phyloP scores from a whole-genome alignment of 768 basidiomycete species.

The Trametes meyenii region DNA sequence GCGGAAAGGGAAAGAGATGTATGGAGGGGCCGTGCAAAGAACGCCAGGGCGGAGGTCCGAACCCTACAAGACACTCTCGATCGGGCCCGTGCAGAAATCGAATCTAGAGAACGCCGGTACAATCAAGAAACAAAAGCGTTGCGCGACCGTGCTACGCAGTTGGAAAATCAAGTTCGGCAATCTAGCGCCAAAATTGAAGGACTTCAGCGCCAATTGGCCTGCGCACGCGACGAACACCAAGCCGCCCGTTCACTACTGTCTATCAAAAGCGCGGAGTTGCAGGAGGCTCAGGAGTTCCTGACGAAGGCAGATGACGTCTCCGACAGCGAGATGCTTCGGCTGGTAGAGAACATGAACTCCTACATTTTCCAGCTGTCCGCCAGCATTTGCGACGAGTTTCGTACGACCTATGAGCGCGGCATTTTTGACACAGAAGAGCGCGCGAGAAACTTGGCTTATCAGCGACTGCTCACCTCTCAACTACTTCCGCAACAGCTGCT shows the following conservation, averaged over 20 bases:
- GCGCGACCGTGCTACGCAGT: neutral
- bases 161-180: neutral
- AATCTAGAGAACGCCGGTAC: neutral
- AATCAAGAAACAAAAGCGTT: neutral
- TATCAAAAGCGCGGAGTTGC: slow-evolving; percentile 47
- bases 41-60: too few species aligned
- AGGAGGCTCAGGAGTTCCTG: slow-evolving; percentile 49
- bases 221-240: slow-evolving; percentile 23
- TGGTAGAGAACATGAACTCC: slow-evolving; percentile 49
- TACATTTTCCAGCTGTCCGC: slow-evolving; percentile 53
- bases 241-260: slow-evolving; percentile 29
- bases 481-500: neutral
- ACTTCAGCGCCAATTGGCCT: slow-evolving; percentile 26
- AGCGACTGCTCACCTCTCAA: neutral
- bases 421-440: neutral
- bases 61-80: too few species aligned
- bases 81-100: neutral
- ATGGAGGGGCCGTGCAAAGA: too few species aligned
- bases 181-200: neutral
- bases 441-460: neutral
- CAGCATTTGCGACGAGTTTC: slow-evolving; percentile 47
- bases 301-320: slow-evolving; percentile 46
- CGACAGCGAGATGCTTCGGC: slow-evolving; percentile 46
- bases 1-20: too few species aligned
- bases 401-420: neutral